Percentiles rank a stretch among this genome's conserved stretches.
These are phyloP conservation scores for Penicillium sp. DNA, from an alignment of 2,329 filamentous ascomycete species.

Conservation along the genomic window DNA sequence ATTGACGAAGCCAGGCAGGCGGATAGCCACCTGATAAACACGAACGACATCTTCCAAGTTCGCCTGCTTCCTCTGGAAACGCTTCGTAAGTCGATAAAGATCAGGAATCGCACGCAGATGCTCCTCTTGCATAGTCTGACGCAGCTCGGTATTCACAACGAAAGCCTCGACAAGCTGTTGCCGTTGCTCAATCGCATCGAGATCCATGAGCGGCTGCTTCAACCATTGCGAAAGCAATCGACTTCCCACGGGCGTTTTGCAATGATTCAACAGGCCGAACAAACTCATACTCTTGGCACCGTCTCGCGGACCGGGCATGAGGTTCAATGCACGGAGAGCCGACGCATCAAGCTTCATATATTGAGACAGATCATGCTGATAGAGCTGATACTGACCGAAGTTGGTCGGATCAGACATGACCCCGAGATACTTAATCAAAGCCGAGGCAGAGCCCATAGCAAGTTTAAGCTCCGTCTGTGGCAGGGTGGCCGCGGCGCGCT, in stretches of 20 bases:
- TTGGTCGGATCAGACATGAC: constrained; percentile 89
- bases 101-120: constrained; percentile 92
- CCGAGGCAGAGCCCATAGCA: constrained; percentile 91
- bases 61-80: constrained; percentile 87
- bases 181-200: constrained; percentile 80
- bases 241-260: constrained; percentile 92
- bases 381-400: constrained; percentile 94
- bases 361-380: constrained; percentile 93
- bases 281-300: constrained; percentile 97
- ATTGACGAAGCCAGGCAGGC: constrained; percentile 82
- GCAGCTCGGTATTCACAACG: constrained; percentile 83
- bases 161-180: constrained; percentile 96
- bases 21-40: constrained; percentile 90
- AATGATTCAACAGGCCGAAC: constrained; percentile 91
- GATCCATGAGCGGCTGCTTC: constrained; percentile 94
- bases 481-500: constrained; percentile 70
- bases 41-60: constrained; percentile 94
- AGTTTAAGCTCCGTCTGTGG: constrained; percentile 91
- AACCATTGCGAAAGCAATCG: constrained; percentile 91
- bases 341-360: constrained; percentile 98
- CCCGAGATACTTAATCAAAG: constrained; percentile 90
- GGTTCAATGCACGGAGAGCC: constrained; percentile 86
- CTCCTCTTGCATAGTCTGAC: constrained; percentile 95
- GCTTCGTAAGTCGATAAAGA: constrained; percentile 87
- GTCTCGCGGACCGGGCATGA: constrained; percentile 94